Evolutionary conservation across 257 asterid genomes (phyloP).

Genomic region (Catharanthus roseus): DNA sequence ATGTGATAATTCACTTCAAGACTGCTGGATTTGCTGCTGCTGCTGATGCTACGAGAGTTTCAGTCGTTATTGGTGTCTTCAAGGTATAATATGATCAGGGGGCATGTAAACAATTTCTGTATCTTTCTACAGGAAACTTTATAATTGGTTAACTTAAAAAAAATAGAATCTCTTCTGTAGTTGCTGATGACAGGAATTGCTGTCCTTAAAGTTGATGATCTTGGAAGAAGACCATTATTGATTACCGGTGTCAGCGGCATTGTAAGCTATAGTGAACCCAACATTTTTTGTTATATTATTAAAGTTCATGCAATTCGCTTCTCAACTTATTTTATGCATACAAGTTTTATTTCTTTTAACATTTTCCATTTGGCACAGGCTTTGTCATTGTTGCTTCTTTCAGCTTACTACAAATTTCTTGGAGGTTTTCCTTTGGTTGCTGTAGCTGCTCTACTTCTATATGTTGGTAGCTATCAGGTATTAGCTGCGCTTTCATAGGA

Average conservation of each 20-base stretch:
- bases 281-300: slow-evolving; percentile 4
- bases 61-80: slow-evolving; percentile 78
- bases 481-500: neutral
- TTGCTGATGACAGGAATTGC: slow-evolving; percentile 89
- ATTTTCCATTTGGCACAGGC: slow-evolving; percentile 45
- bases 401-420: slow-evolving; percentile 91
- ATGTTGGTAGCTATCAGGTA: slow-evolving; percentile 98
- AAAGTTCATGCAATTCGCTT: neutral
- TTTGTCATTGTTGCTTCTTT: slow-evolving; percentile 77
- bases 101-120: slow-evolving; percentile 4
- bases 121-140: neutral
- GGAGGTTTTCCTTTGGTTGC: slow-evolving; percentile 79
- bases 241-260: slow-evolving; percentile 86
- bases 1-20: slow-evolving; percentile 31
- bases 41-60: slow-evolving; percentile 90
- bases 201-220: slow-evolving; percentile 90
- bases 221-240: slow-evolving; percentile 90
- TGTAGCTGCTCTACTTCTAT: slow-evolving; percentile 87
- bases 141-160: neutral
- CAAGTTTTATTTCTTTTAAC: neutral
- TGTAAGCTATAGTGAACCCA: slow-evolving; percentile 40
- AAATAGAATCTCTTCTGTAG: slow-evolving; percentile 34
- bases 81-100: slow-evolving; percentile 51
- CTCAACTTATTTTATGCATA: neutral
- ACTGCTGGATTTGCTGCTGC: slow-evolving; percentile 97